These are phyloP conservation scores for Stachybotrys echinatus DNA, from an alignment of 2,329 filamentous ascomycete genomes.

Conservation along the genomic window DNA sequence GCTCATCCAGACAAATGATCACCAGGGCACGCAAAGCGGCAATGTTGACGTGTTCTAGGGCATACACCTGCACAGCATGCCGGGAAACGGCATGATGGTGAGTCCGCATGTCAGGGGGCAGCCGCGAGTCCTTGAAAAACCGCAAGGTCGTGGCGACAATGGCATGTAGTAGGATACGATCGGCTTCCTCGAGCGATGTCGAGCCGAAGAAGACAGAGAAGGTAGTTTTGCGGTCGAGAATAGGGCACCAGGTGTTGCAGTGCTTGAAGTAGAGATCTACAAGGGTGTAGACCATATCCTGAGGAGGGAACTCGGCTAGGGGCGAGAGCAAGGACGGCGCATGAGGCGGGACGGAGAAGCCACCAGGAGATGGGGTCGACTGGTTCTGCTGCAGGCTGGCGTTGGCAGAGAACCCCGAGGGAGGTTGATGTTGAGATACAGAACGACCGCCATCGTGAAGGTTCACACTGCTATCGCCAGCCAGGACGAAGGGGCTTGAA, in stretches of 20 bases:
- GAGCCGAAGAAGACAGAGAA: conserved; percentile 78
- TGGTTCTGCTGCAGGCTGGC: conserved; percentile 5
- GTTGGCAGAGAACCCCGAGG: conserved; percentile 4
- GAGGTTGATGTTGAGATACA: conserved; percentile 4
- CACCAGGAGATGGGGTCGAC: neutral
- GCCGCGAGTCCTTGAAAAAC: conserved; percentile 32
- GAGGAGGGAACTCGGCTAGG: conserved; percentile 49
- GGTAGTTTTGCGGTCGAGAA: conserved; percentile 79
- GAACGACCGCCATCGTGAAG: neutral
- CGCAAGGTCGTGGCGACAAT: conserved; percentile 37
- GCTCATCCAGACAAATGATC: conserved; percentile 34
- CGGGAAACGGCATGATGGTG: conserved; percentile 34
- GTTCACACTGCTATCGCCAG: neutral
- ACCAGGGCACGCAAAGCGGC: conserved; percentile 32
- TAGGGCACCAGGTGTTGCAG: conserved; percentile 81
- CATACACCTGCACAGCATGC: conserved; percentile 33
- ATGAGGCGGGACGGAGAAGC: conserved; percentile 2
- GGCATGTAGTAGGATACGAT: conserved; percentile 66
- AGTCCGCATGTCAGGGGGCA: conserved; percentile 29
- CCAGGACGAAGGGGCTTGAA: conserved; percentile 2
- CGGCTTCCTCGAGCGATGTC: conserved; percentile 70
- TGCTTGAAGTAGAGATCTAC: conserved; percentile 76
- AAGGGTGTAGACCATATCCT: conserved; percentile 57
- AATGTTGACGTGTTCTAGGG: conserved; percentile 34
- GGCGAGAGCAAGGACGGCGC: conserved; percentile 21